Percentiles rank a stretch among this genome's conserved stretches.
These are phyloP conservation scores for Rhypophila decipiens DNA, from an alignment of 495 filamentous ascomycete species.

Conservation along the genomic window DNA sequence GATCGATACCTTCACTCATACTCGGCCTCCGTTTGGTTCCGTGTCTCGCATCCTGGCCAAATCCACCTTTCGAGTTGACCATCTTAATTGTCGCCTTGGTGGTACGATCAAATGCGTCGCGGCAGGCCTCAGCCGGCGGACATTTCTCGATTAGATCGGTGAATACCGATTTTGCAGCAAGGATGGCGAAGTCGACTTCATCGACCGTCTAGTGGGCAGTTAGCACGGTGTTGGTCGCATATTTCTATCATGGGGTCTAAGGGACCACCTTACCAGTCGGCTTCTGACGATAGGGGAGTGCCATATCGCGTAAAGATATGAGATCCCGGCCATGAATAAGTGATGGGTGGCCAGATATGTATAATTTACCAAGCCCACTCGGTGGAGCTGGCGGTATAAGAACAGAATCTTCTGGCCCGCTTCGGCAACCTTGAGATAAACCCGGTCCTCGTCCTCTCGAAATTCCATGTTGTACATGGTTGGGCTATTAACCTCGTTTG, in stretches of 20 bases:
- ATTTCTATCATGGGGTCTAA: too few relatives aligned
- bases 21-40: background rate
- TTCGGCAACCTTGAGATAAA: slow-evolving; percentile 90
- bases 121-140: slow-evolving; percentile 56
- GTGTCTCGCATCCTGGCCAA: slow-evolving; percentile 40
- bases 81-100: slow-evolving; percentile 91
- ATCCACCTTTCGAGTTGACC: slow-evolving; percentile 77
- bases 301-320: slow-evolving; percentile 96
- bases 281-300: slow-evolving; percentile 84
- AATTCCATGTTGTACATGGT: slow-evolving; percentile 41
- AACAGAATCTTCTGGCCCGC: slow-evolving; percentile 88
- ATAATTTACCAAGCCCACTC: slow-evolving; percentile 85
- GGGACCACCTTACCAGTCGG: slow-evolving; percentile 71
- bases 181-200: slow-evolving; percentile 91
- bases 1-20: slow-evolving; percentile 13
- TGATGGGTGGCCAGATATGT: slow-evolving; percentile 97
- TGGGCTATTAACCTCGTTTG: slow-evolving; percentile 49
- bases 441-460: slow-evolving; percentile 81
- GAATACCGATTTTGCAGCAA: slow-evolving; percentile 71
- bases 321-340: slow-evolving; percentile 95
- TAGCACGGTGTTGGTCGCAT: too few relatives aligned
- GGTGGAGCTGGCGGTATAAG: slow-evolving; percentile 84
- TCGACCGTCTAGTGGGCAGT: slow-evolving; percentile 76
- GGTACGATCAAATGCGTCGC: slow-evolving; percentile 93
- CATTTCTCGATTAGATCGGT: slow-evolving; percentile 38